These are phyloP conservation scores for Clonostachys sp. DNA, from an alignment of 2,329 filamentous ascomycete genomes.

Conservation along the genomic window DNA sequence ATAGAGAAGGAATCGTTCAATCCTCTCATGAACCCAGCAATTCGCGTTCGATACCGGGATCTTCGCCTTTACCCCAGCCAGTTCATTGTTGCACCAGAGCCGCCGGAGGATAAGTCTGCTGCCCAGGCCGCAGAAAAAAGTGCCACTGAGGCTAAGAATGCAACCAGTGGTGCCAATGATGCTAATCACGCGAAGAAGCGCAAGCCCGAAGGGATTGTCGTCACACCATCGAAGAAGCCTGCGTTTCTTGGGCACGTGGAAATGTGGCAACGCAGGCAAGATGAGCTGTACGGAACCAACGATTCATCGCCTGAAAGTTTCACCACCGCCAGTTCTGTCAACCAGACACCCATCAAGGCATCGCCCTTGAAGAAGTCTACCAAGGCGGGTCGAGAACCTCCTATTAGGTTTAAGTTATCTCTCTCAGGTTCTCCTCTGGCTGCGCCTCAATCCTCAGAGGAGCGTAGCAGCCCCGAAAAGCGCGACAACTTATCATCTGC, in stretches of 20 bases:
- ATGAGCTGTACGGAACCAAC: constrained; percentile 24
- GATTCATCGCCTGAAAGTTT: neutral
- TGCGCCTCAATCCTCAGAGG: too few species aligned
- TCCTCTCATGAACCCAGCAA: constrained; percentile 61
- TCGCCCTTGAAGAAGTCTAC: neutral
- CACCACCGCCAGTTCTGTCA: neutral
- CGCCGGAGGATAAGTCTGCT: constrained; percentile 19
- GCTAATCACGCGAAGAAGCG: constrained; percentile 44
- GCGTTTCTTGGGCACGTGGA: constrained; percentile 37
- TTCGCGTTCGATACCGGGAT: constrained; percentile 75
- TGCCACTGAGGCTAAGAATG: constrained; percentile 14
- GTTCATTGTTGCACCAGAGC: constrained; percentile 49
- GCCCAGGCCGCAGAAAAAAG: constrained; percentile 10
- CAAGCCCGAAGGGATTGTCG: constrained; percentile 37
- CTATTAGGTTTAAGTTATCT: too few species aligned
- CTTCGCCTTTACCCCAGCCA: constrained; percentile 67
- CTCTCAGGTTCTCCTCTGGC: too few species aligned
- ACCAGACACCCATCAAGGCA: neutral
- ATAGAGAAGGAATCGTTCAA: constrained; percentile 64
- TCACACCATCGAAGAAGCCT: constrained; percentile 26
- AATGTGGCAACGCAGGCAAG: constrained; percentile 37
- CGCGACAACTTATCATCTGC: too few species aligned
- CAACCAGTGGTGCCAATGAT: too few species aligned
- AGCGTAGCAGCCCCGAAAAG: too few species aligned
- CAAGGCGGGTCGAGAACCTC: neutral